Base-by-base conservation (phyloP, 345 rosid species). In the Populus simonii region DNA sequence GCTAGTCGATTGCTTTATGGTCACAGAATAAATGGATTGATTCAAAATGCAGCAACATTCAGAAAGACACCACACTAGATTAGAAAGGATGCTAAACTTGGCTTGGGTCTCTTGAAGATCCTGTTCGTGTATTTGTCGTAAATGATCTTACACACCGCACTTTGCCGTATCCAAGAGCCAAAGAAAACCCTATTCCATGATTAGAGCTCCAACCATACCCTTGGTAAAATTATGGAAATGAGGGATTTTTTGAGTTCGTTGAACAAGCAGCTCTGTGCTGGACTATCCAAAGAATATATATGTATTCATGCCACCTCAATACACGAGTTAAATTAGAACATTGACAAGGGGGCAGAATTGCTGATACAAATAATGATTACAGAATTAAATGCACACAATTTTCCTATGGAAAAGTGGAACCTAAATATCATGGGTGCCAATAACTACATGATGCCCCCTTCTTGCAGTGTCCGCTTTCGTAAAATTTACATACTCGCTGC, bases 381-480 rank as follows among this genome's bases (percentile, higher is more conserved):
- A 80, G 72, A 79, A 74, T 36, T 78, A 39, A 69, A 78, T 82
- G 76, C 75, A 68, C 80, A 71, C 74, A 73, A 75, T 57, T 77
- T 76, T 5, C 78, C 51, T 47, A 15, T 33, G 25, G 35, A 16
- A 27, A 35, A 25, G 51, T 77, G 65, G 38, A 67, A 43, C 74
- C 82, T 68, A 71, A 72, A 69, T 83, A 74, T 89, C 79, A 84
- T 22, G 92, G 94, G 80, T 95, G 99, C 89, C 90, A 86, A 87
- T 70, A 93, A 81, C 87, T 88, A 78, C 98, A 93, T 10, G 92
- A 86, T 33, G 92, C 90, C 68, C 98, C 99, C 82, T 78, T 93
- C 84, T 84, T 93, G 89, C 98, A 92, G 49, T 71, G 31, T 68
- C 97, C 99, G 66, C 57, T 87, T 86, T 88, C 94, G 20, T 93